Conservation (phyloP, 164 flowering plant species). For the Magnolia sinica region DNA sequence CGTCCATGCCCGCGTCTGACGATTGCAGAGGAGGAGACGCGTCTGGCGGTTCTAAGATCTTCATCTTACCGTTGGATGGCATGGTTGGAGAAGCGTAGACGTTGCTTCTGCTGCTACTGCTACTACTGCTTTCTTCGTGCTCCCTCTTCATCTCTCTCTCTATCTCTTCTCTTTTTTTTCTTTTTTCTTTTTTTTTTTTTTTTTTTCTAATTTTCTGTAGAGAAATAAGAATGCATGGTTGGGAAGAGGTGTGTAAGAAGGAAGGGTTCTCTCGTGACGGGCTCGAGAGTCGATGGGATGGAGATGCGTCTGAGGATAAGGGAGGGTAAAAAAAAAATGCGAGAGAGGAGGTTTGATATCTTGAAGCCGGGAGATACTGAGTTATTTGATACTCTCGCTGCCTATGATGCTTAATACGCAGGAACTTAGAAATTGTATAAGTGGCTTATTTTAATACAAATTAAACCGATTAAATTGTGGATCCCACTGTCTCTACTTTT, state of each 20-base stretch:
- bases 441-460: too few species aligned
- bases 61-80: constrained; percentile 29
- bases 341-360: background rate
- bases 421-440: too few species aligned
- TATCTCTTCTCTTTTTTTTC: background rate
- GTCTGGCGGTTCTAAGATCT: constrained; percentile 35
- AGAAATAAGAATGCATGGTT: background rate
- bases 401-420: too few species aligned
- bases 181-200: background rate
- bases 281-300: constrained; percentile 19
- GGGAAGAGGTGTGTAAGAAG: background rate
- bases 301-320: background rate
- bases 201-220: background rate
- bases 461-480: too few species aligned
- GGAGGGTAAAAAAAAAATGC: background rate
- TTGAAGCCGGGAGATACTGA: background rate
- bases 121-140: constrained; percentile 6
- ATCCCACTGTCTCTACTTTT: too few species aligned
- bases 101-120: background rate
- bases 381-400: too few species aligned
- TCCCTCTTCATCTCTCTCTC: constrained; percentile 30
- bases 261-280: constrained; percentile 19
- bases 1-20: constrained; percentile 57
- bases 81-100: background rate
- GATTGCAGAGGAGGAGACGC: constrained; percentile 10